A percentile compares a stretch with the other conserved stretches of the same genome.
These are phyloP conservation scores for Podaxis sp. DNA, from an alignment of 768 basidiomycete species.

Conservation along the genomic window DNA sequence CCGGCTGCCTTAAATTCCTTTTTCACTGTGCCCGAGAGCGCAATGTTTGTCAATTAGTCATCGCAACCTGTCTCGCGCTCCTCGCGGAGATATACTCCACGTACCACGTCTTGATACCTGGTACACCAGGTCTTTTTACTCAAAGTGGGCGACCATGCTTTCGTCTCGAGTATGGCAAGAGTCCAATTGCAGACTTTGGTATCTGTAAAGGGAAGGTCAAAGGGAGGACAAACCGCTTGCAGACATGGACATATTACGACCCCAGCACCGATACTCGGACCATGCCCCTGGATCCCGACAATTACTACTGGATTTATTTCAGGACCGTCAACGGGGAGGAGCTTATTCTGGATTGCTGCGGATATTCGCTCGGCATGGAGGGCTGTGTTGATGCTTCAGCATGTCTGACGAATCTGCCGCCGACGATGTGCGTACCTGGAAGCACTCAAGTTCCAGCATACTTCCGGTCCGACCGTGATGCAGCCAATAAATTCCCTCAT, in stretches of 20 bases:
- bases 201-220: constrained; percentile 34
- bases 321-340: constrained; percentile 40
- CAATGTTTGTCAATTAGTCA: constrained; percentile 31
- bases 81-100: constrained; percentile 36
- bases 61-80: constrained; percentile 32
- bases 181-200: constrained; percentile 47
- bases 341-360: constrained; percentile 34
- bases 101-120: neutral
- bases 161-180: constrained; percentile 35
- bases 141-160: constrained; percentile 18
- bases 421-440: neutral
- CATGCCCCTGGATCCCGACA: constrained; percentile 38
- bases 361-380: constrained; percentile 2
- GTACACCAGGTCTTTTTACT: neutral
- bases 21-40: constrained; percentile 32
- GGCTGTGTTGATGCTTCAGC: neutral
- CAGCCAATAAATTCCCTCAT: neutral
- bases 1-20: constrained; percentile 18
- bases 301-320: constrained; percentile 54
- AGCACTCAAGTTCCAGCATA: neutral
- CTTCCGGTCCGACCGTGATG: neutral
- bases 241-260: constrained; percentile 3
- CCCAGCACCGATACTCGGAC: constrained; percentile 38
- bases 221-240: constrained; percentile 24
- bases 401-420: neutral